A percentile compares a stretch with the other conserved stretches of the same genome.
Conservation (phyloP, 2,329 filamentous ascomycete species). For the Fusarium sp. region DNA sequence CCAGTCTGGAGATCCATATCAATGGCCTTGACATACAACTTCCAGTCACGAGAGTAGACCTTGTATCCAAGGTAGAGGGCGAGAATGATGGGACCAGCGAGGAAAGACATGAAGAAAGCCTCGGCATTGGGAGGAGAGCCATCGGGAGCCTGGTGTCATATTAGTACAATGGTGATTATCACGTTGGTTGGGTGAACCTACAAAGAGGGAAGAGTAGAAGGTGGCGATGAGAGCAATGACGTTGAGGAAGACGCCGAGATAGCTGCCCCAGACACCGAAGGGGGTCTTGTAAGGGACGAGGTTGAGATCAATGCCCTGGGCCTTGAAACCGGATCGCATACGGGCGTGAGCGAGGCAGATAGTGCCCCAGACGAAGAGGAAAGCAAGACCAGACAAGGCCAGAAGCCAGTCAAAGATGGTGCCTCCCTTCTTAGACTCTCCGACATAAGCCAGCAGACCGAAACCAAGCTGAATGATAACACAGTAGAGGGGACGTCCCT, state of each 20-base stretch:
- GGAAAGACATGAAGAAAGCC: slow-evolving; percentile 77
- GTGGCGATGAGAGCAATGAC: slow-evolving; percentile 79
- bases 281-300: slow-evolving; percentile 86
- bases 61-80: slow-evolving; percentile 80
- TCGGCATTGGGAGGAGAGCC: slow-evolving; percentile 77
- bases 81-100: slow-evolving; percentile 74
- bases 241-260: slow-evolving; percentile 81
- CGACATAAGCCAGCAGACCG: slow-evolving; percentile 82
- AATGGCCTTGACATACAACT: slow-evolving; percentile 65
- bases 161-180: background rate
- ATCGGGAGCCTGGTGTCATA: background rate
- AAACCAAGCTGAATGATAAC: slow-evolving; percentile 74
- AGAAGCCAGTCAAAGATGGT: slow-evolving; percentile 84
- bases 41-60: slow-evolving; percentile 71
- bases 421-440: slow-evolving; percentile 67
- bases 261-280: slow-evolving; percentile 83
- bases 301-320: slow-evolving; percentile 71
- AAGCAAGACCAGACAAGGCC: slow-evolving; percentile 76
- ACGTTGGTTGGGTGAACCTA: background rate
- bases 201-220: slow-evolving; percentile 72
- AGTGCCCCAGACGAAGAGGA: slow-evolving; percentile 82
- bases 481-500: slow-evolving; percentile 80
- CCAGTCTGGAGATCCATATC: slow-evolving; percentile 92
- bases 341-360: slow-evolving; percentile 91
- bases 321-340: slow-evolving; percentile 81